phyloP scores from a whole-genome alignment of 768 basidiomycete genomes.

The Pleurotus djamor region DNA sequence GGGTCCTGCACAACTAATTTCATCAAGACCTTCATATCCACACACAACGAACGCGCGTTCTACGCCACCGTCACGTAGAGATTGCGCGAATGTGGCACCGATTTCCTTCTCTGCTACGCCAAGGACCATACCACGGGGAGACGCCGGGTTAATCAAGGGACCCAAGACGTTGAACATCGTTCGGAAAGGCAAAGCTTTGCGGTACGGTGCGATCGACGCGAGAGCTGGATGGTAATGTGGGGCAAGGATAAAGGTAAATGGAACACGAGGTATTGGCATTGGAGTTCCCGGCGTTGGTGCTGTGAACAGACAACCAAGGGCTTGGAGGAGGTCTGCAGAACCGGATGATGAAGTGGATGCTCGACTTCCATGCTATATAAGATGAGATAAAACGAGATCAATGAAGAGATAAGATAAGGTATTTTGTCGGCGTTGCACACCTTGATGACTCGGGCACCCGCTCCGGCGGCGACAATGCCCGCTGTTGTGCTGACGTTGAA shows the following conservation, averaged over 20 bases:
- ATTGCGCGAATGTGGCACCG: slow-evolving; percentile 78
- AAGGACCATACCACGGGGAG: slow-evolving; percentile 85
- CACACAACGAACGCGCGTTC: slow-evolving; percentile 90
- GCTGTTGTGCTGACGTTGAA: slow-evolving; percentile 98
- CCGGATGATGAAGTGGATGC: slow-evolving; percentile 95
- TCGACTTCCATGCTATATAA: slow-evolving; percentile 75
- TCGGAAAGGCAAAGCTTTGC: slow-evolving; percentile 87
- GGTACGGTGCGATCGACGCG: slow-evolving; percentile 77
- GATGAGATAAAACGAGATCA: slow-evolving; percentile 3
- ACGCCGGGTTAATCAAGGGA: slow-evolving; percentile 89
- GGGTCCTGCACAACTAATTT: slow-evolving; percentile 92
- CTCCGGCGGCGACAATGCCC: slow-evolving; percentile 90
- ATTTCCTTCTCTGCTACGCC: slow-evolving; percentile 85
- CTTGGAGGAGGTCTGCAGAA: slow-evolving; percentile 87
- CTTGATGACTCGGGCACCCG: slow-evolving; percentile 92
- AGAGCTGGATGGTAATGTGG: slow-evolving; percentile 91
- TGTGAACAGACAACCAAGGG: slow-evolving; percentile 76
- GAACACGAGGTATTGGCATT: slow-evolving; percentile 60
- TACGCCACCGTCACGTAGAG: slow-evolving; percentile 71
- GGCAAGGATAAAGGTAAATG: slow-evolving; percentile 93
- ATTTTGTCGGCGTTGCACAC: slow-evolving; percentile 35
- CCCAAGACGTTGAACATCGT: slow-evolving; percentile 97
- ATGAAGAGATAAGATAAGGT: neutral
- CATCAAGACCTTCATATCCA: slow-evolving; percentile 88
- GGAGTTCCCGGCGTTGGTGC: slow-evolving; percentile 56